phyloP scores from a whole-genome alignment of 805 yeast genomes.

The Sungouiozyma ichnusensis region DNA sequence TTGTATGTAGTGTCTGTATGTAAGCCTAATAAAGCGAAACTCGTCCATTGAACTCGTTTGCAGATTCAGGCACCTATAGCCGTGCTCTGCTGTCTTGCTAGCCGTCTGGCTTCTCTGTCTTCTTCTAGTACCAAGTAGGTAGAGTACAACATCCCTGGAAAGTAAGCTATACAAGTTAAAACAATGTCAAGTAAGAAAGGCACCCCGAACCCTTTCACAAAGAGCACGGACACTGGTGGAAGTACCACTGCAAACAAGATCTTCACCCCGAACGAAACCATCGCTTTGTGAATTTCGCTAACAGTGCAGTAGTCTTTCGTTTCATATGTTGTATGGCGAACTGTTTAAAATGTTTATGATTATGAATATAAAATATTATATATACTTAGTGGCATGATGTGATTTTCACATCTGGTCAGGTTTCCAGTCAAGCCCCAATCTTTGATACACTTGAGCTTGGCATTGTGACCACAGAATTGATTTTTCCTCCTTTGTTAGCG shows the following conservation, averaged over 20 bases:
- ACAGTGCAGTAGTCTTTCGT: too few species aligned
- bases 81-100: background rate
- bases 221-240: constrained; percentile 69
- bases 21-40: background rate
- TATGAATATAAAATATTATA: too few species aligned
- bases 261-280: background rate
- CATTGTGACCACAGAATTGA: constrained; percentile 49
- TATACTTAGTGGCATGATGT: too few species aligned
- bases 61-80: background rate
- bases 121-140: constrained; percentile 39
- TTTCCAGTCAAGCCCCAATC: constrained; percentile 48
- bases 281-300: too few species aligned
- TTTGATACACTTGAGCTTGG: constrained; percentile 42
- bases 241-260: constrained; percentile 40
- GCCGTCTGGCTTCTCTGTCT: background rate
- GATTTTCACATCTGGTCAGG: constrained; percentile 31
- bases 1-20: background rate
- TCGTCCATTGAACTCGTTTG: background rate
- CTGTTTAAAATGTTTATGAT: too few species aligned
- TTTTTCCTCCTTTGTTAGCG: constrained; percentile 41
- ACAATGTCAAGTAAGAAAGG: constrained; percentile 54
- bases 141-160: constrained; percentile 74
- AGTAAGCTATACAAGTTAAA: constrained; percentile 36
- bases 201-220: constrained; percentile 52
- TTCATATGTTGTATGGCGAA: too few species aligned